Evolutionary conservation across 805 yeast species (phyloP).

Genomic region (Cyberlindnera mycetangii): DNA sequence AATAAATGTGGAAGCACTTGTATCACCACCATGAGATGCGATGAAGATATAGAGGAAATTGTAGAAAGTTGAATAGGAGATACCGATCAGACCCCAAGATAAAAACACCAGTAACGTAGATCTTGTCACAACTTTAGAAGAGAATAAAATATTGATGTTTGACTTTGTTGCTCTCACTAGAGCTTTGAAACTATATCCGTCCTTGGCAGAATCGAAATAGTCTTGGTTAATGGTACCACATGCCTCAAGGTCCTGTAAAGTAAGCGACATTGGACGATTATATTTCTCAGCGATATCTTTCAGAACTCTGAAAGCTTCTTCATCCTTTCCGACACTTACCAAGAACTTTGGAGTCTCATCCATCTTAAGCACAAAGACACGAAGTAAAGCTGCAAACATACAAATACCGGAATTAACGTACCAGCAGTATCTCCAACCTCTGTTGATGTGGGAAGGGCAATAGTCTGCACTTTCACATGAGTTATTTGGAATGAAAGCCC

Average conservation of each 20-base stretch:
- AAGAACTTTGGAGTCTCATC: slow-evolving; percentile 54
- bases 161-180: slow-evolving; percentile 25
- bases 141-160: slow-evolving; percentile 45
- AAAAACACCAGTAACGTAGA: slow-evolving; percentile 41
- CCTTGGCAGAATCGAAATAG: slow-evolving; percentile 24
- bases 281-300: slow-evolving; percentile 46
- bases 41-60: slow-evolving; percentile 51
- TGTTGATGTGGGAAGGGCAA: slow-evolving; percentile 45
- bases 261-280: slow-evolving; percentile 37
- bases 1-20: slow-evolving; percentile 38
- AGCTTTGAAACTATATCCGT: slow-evolving; percentile 20
- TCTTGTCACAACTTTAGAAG: slow-evolving; percentile 36
- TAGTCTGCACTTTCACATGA: slow-evolving; percentile 40
- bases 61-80: slow-evolving; percentile 50
- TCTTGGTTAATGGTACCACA: slow-evolving; percentile 40
- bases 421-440: slow-evolving; percentile 61
- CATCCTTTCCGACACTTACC: slow-evolving; percentile 47
- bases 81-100: slow-evolving; percentile 55
- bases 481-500: slow-evolving; percentile 50
- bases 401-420: slow-evolving; percentile 51
- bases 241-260: slow-evolving; percentile 43
- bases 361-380: slow-evolving; percentile 41
- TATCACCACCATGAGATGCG: slow-evolving; percentile 46
- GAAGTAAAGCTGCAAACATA: slow-evolving; percentile 42
- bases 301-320: slow-evolving; percentile 42